Evolutionary conservation across 176 grass and related monocot species (phyloP), one percentile per base, ranked within the genome.

Genomic region (Saccharum spontaneum): DNA sequence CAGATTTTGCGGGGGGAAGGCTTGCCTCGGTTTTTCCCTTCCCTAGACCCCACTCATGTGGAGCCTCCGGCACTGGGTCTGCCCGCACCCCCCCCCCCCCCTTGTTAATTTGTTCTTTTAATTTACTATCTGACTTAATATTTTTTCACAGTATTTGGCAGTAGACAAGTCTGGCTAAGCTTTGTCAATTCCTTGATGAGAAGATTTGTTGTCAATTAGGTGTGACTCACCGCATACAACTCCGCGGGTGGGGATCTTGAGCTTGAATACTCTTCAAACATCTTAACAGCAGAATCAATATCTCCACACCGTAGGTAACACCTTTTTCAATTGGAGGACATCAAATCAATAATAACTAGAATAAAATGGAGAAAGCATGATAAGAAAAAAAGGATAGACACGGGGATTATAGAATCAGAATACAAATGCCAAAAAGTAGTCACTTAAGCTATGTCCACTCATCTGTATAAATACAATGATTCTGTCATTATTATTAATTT

Each of bases 221-320:
- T 86, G 80, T 73, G 71, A 94, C 97, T 94, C 71, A 98, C 97
- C 83, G 78, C 89, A 86, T 72, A 98, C 77, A 98, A 81, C 79
- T 98, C 97, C n/a, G 82, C 83, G 4, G 70, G 37, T 83, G 90
- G 88, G 24, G 84, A 14, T 78, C 84, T 98, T 68, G 90, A 91
- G 68, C 85, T 91, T 86, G 82, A 73, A 55, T 79, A 92, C 78
- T 98, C 93, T 80, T 98, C 93, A 95, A 98, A 98, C 46, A 94
- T 95, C 88, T 89, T 94, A 88, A 98, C n/a, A 71, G 89, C 97
- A 55, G 97, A 94, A 79, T 98, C 93, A 39, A 98, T 92, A 89
- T 98, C 97, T 50, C 84, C 90, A 77, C 93, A 95, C 20, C 87
- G 86, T 73, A 95, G 82, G 85, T 95, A 98, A 78, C 97, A 98